These are phyloP conservation scores for Magnusiomyces clavatus DNA, from an alignment of 1,139 yeast species.

Conservation along the genomic window DNA sequence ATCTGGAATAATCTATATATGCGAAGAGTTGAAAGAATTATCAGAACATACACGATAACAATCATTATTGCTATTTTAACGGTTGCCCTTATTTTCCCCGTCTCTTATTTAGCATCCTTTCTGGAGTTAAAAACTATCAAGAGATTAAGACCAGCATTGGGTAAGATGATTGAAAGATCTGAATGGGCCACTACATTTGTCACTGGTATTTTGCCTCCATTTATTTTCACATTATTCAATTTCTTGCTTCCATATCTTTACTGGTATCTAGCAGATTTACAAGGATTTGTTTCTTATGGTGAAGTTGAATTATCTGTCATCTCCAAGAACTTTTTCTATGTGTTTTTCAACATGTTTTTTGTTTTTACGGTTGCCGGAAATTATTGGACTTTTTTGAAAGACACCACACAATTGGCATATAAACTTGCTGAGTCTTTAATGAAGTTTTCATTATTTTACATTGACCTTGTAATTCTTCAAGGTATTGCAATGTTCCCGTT, in stretches of 20 bases:
- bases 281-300: conserved; percentile 72
- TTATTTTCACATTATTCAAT: conserved; percentile 67
- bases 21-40: conserved; percentile 47
- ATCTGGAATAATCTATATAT: conserved; percentile 70
- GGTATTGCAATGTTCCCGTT: conserved; percentile 84
- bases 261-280: conserved; percentile 57
- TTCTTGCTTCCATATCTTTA: conserved; percentile 68
- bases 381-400: conserved; percentile 59
- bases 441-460: conserved; percentile 68
- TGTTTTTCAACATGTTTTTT: conserved; percentile 75
- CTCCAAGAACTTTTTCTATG: conserved; percentile 74
- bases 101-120: conserved; percentile 63
- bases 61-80: conserved; percentile 55
- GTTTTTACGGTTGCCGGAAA: conserved; percentile 77
- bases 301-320: conserved; percentile 75
- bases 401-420: conserved; percentile 72
- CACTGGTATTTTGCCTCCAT: conserved; percentile 73
- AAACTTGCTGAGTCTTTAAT: conserved; percentile 66
- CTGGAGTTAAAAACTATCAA: conserved; percentile 61
- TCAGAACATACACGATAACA: conserved; percentile 57
- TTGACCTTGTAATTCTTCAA: conserved; percentile 72
- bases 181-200: conserved; percentile 55
- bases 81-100: conserved; percentile 63
- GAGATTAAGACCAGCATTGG: conserved; percentile 67
- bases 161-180: conserved; percentile 49